Base-by-base conservation (phyloP, 2,329 filamentous ascomycete genomes). In the Fusarium sp. region DNA sequence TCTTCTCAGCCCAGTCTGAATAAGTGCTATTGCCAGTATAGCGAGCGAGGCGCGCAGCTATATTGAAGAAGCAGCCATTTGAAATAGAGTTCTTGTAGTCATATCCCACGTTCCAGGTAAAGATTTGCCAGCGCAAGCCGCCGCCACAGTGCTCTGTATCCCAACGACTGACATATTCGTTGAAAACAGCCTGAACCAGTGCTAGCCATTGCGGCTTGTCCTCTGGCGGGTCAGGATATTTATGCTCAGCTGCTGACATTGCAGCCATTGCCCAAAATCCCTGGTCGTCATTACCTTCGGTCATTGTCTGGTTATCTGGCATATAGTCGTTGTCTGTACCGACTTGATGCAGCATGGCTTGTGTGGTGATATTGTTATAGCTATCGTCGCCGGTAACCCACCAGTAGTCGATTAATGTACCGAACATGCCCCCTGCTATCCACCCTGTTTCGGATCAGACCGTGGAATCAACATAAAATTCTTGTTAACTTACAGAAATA, bases 101-200 rank as follows among this genome's bases (percentile, higher is more conserved):
- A 79, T 83, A 90, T 46, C 93, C 93, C 54, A 84, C 87, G 80
- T 94, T 94, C 81, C 90, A 92, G 10, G 87, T 84, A 81, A 91
- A 94, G 64, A 97, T 92, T 80, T 97, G 93, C 94, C 94, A 97
- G 68, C 91, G 88, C 68, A 97, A 79, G 10, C 93, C 93, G 44
- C 93, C 93, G 47, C 81, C 83, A 78, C 93, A 97, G 47, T 77
- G 67, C 0, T 80, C 73, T 4, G 80, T 81, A 72, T 96, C 90
- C 91, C 92, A 95, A 20, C 93, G 87, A n/a, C 80, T 79, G 3
- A 87, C 88, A 75, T 93, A 93, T 50, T 91, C 89, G 80, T 95
- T 93, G 79, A 95, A 97, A 3, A 93, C 91, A 13, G 91, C 91
- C 77, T 94, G 91, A 1, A 88, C 90, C 49, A 96, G 85, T 7